A percentile compares a stretch with the other conserved stretches of the same genome.
Conservation (phyloP, 805 yeast species). For the Starmera dryadoides region DNA sequence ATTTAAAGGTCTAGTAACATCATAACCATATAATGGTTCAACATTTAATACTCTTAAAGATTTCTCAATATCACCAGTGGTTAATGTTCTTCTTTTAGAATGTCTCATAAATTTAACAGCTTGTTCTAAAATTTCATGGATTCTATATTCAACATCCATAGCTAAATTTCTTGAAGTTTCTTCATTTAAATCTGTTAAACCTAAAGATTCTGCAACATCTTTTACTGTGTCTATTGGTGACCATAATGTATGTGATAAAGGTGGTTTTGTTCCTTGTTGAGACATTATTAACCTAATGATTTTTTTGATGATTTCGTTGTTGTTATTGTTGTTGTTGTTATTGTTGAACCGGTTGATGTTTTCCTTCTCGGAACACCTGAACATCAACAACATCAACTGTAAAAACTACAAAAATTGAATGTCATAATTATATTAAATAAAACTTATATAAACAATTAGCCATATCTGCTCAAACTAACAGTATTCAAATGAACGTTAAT, state of each 20-base stretch:
- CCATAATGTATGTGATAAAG: conserved; percentile 87
- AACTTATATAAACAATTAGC: conserved; percentile 23
- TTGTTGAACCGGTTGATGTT: no score
- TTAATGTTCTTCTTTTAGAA: conserved; percentile 73
- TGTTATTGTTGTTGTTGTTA: no score
- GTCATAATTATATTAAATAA: not conserved
- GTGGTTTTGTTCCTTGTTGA: conserved; percentile 32
- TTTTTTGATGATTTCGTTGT: no score
- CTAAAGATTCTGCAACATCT: conserved; percentile 91
- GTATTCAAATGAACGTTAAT: conserved; percentile 76
- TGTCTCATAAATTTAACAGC: conserved; percentile 96
- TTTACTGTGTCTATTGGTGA: conserved; percentile 95
- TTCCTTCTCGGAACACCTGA: no score
- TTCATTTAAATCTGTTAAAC: conserved; percentile 70
- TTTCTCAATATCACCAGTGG: conserved; percentile 74
- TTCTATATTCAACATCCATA: conserved; percentile 98
- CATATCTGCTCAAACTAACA: conserved; percentile 45
- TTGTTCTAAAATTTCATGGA: conserved; percentile 91
- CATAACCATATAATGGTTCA: conserved; percentile 91
- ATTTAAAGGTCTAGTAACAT: conserved; percentile 56
- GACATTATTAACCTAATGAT: no score
- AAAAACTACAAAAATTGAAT: no score
- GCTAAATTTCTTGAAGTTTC: conserved; percentile 93
- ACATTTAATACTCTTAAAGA: conserved; percentile 82
- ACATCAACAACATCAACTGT: no score